Percentiles rank a stretch among this genome's conserved stretches.
Evolutionary conservation across 345 rosid genomes (phyloP).

Genomic region (Melaleuca quinquenervia): DNA sequence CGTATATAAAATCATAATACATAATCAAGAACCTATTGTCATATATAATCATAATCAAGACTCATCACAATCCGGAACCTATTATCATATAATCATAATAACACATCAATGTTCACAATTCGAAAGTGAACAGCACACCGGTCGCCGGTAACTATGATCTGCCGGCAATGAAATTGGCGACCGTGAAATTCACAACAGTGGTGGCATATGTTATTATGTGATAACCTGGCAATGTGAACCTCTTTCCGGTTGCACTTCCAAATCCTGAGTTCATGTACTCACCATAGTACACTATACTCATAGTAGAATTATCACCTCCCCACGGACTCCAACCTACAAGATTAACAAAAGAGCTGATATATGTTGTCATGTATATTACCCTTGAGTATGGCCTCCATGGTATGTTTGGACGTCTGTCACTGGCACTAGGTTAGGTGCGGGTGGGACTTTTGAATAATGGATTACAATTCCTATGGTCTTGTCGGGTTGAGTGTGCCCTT

Average conservation of each 20-base stretch:
- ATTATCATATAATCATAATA: background rate
- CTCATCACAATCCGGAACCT: too few species aligned
- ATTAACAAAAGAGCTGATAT: slow-evolving; percentile 23
- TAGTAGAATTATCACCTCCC: slow-evolving; percentile 34
- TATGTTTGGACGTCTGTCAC: slow-evolving; percentile 20
- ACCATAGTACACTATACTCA: slow-evolving; percentile 49
- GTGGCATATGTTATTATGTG: slow-evolving; percentile 34
- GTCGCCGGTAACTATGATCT: slow-evolving; percentile 48
- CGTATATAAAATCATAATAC: too few species aligned
- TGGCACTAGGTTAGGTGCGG: slow-evolving; percentile 16
- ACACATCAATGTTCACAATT: slow-evolving; percentile 19
- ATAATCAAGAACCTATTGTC: too few species aligned
- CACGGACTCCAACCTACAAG: slow-evolving; percentile 70
- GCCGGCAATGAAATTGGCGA: slow-evolving; percentile 18
- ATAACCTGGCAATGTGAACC: slow-evolving; percentile 66
- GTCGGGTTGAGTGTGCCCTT: slow-evolving; percentile 35
- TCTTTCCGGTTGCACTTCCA: slow-evolving; percentile 32
- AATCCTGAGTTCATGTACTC: slow-evolving; percentile 69
- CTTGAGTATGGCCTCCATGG: slow-evolving; percentile 53
- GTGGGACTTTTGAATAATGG: slow-evolving; percentile 37
- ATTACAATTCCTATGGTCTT: slow-evolving; percentile 53
- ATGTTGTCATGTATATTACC: slow-evolving; percentile 45
- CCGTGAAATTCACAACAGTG: slow-evolving; percentile 9
- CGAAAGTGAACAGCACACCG: slow-evolving; percentile 44
- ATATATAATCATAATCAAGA: too few species aligned